A percentile compares a stretch with the other conserved stretches of the same genome.
Conservation (phyloP, 163 green algal species). For the Chlorella variabilis region DNA sequence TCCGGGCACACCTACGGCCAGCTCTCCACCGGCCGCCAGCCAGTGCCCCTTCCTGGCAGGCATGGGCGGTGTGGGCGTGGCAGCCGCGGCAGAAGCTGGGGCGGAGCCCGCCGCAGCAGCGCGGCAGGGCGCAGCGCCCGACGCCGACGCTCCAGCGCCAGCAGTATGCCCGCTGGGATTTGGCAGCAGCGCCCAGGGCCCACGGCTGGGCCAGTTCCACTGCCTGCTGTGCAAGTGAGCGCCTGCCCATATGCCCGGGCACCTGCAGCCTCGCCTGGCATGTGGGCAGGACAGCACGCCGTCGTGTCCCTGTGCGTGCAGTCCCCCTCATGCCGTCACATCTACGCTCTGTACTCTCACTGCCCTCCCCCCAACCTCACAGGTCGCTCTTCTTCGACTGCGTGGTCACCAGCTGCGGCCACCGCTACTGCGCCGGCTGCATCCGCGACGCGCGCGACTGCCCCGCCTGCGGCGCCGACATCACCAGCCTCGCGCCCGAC, state of each 20-base stretch:
- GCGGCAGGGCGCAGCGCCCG: background rate
- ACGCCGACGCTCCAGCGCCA: background rate
- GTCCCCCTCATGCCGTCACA: background rate
- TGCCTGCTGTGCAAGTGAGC: slow-evolving; percentile 56
- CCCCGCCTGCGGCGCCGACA: slow-evolving; percentile 55
- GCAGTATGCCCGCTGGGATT: slow-evolving; percentile 57
- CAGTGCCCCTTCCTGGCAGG: slow-evolving; percentile 33
- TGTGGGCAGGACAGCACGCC: background rate
- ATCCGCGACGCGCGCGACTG: slow-evolving; percentile 46
- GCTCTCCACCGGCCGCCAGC: background rate
- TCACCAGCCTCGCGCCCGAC: slow-evolving; percentile 24
- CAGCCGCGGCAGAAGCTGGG: background rate
- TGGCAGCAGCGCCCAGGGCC: slow-evolving; percentile 16
- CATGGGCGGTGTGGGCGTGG: background rate
- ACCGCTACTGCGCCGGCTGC: slow-evolving; percentile 51
- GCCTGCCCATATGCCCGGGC: background rate
- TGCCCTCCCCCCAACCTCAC: background rate
- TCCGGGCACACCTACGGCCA: background rate
- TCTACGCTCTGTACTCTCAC: too few species aligned
- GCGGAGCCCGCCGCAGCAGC: background rate
- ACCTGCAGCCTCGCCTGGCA: background rate
- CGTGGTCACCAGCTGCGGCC: slow-evolving; percentile 36
- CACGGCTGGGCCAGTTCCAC: slow-evolving; percentile 49
- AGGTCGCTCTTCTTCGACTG: slow-evolving; percentile 41
- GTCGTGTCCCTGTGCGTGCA: background rate